A percentile compares a stretch with the other conserved stretches of the same genome.
These are phyloP conservation scores for Thermomyces lanuginosus DNA, from an alignment of 2,329 filamentous ascomycete genomes.

Conservation along the genomic window DNA sequence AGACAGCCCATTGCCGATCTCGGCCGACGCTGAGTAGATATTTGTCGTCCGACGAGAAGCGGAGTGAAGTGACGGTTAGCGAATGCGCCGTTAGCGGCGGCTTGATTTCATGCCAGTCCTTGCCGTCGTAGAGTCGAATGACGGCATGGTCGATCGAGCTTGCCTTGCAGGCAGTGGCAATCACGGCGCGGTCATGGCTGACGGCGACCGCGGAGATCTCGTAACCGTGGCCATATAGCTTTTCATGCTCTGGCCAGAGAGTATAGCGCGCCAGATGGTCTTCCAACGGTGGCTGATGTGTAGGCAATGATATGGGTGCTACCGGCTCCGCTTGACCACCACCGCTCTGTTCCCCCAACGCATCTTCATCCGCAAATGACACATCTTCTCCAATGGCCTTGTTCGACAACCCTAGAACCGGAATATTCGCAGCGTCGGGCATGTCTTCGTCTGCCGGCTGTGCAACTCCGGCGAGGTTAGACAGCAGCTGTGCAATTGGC, in stretches of 20 bases:
- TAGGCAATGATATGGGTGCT: slow-evolving; percentile 31
- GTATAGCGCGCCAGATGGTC: slow-evolving; percentile 80
- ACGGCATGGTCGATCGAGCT: slow-evolving; percentile 89
- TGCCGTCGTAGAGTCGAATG: slow-evolving; percentile 76
- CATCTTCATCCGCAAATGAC: slow-evolving; percentile 19
- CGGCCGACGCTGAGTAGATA: slow-evolving; percentile 76
- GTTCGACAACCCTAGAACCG: slow-evolving; percentile 87
- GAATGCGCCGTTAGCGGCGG: slow-evolving; percentile 73
- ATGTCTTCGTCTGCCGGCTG: slow-evolving; percentile 30
- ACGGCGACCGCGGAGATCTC: slow-evolving; percentile 80
- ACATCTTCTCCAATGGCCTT: slow-evolving; percentile 53
- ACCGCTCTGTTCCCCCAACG: slow-evolving; percentile 4
- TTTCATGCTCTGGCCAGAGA: slow-evolving; percentile 89
- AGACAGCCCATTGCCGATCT: slow-evolving; percentile 83
- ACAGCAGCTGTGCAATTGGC: slow-evolving; percentile 60
- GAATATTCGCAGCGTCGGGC: slow-evolving; percentile 84
- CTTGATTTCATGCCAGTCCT: slow-evolving; percentile 70
- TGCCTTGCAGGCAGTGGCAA: slow-evolving; percentile 86
- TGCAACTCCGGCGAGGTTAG: slow-evolving; percentile 48
- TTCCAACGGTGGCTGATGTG: slow-evolving; percentile 65
- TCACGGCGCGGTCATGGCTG: slow-evolving; percentile 54
- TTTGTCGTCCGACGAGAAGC: slow-evolving; percentile 59
- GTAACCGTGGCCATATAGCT: slow-evolving; percentile 94
- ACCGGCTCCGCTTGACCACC: slow-evolving; percentile 9
- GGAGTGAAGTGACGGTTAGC: slow-evolving; percentile 66